Percentiles rank a stretch among this genome's conserved stretches.
Conservation (phyloP, 176 grass and related monocot species). For the Aegilops tauschii region DNA sequence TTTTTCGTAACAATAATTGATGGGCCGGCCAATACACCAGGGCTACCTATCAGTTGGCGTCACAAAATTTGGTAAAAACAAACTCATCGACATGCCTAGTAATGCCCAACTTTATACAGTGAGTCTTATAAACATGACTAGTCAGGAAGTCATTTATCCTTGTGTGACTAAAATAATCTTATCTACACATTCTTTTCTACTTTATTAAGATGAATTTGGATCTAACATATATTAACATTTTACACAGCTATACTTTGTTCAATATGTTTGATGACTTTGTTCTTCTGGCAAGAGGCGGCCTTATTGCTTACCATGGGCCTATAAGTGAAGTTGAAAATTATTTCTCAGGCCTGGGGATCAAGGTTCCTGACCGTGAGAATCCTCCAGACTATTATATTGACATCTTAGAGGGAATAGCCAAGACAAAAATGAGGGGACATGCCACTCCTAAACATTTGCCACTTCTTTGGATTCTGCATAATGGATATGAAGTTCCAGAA, state of each 20-base stretch:
- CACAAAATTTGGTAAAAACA: not conserved
- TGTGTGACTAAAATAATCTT: not conserved
- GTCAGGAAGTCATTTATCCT: not conserved
- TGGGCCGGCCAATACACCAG: not conserved
- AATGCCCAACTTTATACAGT: slow-evolving; percentile 12
- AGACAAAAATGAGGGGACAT: slow-evolving; percentile 39
- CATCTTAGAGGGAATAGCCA: slow-evolving; percentile 71
- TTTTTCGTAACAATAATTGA: slow-evolving; percentile 4
- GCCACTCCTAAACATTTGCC: slow-evolving; percentile 52
- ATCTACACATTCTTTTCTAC: not conserved
- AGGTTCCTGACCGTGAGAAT: slow-evolving; percentile 66
- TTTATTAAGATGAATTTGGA: slow-evolving; percentile 25
- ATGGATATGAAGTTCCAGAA: slow-evolving; percentile 60
- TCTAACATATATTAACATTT: slow-evolving; percentile 21
- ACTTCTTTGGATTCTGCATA: slow-evolving; percentile 66
- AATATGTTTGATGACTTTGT: slow-evolving; percentile 80
- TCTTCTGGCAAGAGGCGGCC: slow-evolving; percentile 81
- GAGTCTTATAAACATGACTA: not conserved
- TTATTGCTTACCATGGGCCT: slow-evolving; percentile 68
- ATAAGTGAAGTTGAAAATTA: slow-evolving; percentile 62
- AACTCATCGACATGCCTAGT: not conserved
- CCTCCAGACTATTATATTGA: slow-evolving; percentile 86
- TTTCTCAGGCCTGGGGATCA: slow-evolving; percentile 60
- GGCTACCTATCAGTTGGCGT: slow-evolving; percentile 8
- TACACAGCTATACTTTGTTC: slow-evolving; percentile 78